phyloP scores from a whole-genome alignment of 306 rosid genomes.

The Abrus precatorius region DNA sequence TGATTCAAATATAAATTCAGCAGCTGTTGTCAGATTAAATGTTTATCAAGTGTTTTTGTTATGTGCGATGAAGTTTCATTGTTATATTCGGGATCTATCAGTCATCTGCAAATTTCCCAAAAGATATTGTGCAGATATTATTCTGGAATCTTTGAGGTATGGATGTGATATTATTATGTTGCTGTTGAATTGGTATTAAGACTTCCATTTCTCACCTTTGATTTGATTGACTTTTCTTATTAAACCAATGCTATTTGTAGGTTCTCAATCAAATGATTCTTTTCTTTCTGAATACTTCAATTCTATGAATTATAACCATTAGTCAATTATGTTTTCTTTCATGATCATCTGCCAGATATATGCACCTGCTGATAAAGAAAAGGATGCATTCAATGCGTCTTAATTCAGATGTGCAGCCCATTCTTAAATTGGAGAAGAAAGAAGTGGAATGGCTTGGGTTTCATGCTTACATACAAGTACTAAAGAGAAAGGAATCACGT shows the following conservation, averaged over 20 bases:
- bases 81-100: constrained; percentile 70
- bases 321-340: constrained; percentile 33
- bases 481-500: constrained; percentile 75
- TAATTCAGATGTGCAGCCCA: constrained; percentile 56
- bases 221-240: constrained; percentile 39
- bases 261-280: constrained; percentile 20
- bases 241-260: neutral
- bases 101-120: constrained; percentile 65
- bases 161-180: constrained; percentile 11
- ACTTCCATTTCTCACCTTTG: constrained; percentile 23
- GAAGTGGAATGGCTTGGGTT: constrained; percentile 93
- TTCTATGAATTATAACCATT: constrained; percentile 12
- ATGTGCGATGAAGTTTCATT: constrained; percentile 92
- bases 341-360: constrained; percentile 62
- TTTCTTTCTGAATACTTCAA: constrained; percentile 16
- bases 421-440: constrained; percentile 60
- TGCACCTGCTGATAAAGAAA: constrained; percentile 72
- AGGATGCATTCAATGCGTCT: constrained; percentile 59
- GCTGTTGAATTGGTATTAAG: constrained; percentile 16
- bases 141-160: constrained; percentile 76
- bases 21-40: constrained; percentile 83
- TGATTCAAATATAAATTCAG: constrained; percentile 86
- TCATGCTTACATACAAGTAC: constrained; percentile 74
- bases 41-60: constrained; percentile 73
- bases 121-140: constrained; percentile 48